These are phyloP conservation scores for Cryptococcus sp. DNA, from an alignment of 1,284 basidiomycete genomes.

Conservation along the genomic window DNA sequence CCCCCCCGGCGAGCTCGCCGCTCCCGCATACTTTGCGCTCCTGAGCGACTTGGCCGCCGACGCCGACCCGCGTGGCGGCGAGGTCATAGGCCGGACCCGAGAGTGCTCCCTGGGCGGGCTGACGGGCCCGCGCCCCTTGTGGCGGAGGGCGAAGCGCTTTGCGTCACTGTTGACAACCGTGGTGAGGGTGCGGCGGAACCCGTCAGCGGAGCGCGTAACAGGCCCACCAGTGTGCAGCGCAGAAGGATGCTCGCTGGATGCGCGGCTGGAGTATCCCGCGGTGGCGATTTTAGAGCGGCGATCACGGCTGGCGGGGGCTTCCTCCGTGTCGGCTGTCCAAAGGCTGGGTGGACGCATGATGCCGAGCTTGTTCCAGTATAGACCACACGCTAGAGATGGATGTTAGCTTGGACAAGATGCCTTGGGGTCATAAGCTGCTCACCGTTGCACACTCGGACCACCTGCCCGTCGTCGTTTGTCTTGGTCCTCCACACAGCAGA, in stretches of 20 bases:
- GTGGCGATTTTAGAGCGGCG: not conserved
- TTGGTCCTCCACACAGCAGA: constrained; percentile 46
- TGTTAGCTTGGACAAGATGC: not conserved
- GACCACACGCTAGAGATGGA: constrained; percentile 39
- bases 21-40: constrained; percentile 15
- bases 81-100: constrained; percentile 31
- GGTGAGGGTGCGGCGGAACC: constrained; percentile 42
- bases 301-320: constrained; percentile 19
- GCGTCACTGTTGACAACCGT: constrained; percentile 43
- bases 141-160: constrained; percentile 29
- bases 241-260: constrained; percentile 11
- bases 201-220: constrained; percentile 3
- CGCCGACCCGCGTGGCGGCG: constrained; percentile 25
- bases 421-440: constrained; percentile 10
- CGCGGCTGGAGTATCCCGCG: no score
- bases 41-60: constrained; percentile 22
- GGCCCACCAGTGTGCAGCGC: not conserved
- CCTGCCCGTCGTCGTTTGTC: constrained; percentile 36
- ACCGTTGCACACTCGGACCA: constrained; percentile 47
- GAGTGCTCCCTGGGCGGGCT: constrained; percentile 9
- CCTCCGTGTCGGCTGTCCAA: constrained; percentile 37
- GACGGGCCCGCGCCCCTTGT: constrained; percentile 17
- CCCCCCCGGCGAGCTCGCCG: constrained; percentile 33
- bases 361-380: constrained; percentile 47
- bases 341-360: constrained; percentile 42